Percentiles rank a stretch among this genome's conserved stretches.
Conservation (phyloP, 352 stramenopile species). For the Phytophthora lateralis region DNA sequence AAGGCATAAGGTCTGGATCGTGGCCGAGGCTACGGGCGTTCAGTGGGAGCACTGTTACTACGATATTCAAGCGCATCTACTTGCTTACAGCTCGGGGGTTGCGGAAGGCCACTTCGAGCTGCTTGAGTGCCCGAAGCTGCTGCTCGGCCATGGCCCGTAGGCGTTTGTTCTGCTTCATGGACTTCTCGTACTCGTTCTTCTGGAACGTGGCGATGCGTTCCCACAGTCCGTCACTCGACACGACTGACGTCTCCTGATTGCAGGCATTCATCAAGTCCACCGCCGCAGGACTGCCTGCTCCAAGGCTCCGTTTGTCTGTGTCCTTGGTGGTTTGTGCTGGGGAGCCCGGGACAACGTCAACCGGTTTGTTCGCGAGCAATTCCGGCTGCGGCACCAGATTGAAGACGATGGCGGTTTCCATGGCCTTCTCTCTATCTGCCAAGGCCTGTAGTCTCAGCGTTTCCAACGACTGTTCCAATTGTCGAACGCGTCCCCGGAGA, state of each 20-base stretch:
- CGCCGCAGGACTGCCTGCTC: constrained; percentile 13
- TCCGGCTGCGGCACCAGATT: constrained; percentile 32
- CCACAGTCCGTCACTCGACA: constrained; percentile 28
- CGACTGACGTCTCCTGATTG: background rate
- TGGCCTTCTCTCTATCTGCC: constrained; percentile 25
- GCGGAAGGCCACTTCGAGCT: constrained; percentile 41
- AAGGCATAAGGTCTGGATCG: constrained; percentile 18
- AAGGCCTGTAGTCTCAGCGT: constrained; percentile 28
- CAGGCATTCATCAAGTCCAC: constrained; percentile 14
- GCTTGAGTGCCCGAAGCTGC: constrained; percentile 41
- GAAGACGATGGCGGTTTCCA: constrained; percentile 34
- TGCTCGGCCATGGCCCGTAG: constrained; percentile 39
- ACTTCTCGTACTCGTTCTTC: constrained; percentile 32
- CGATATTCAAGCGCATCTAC: constrained; percentile 26
- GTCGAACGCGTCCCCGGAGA: constrained; percentile 17
- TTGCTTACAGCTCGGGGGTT: constrained; percentile 34
- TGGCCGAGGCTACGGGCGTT: constrained; percentile 8
- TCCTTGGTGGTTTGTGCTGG: constrained; percentile 16
- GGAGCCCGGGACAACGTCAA: constrained; percentile 13
- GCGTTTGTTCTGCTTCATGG: constrained; percentile 41
- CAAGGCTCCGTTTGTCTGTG: constrained; percentile 9
- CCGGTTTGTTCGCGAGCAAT: constrained; percentile 19
- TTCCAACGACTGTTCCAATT: constrained; percentile 34
- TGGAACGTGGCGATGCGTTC: constrained; percentile 39
- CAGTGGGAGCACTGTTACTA: constrained; percentile 28